phyloP scores from a whole-genome alignment of 2,329 filamentous ascomycete species.

The Talaromyces verruculosus region DNA sequence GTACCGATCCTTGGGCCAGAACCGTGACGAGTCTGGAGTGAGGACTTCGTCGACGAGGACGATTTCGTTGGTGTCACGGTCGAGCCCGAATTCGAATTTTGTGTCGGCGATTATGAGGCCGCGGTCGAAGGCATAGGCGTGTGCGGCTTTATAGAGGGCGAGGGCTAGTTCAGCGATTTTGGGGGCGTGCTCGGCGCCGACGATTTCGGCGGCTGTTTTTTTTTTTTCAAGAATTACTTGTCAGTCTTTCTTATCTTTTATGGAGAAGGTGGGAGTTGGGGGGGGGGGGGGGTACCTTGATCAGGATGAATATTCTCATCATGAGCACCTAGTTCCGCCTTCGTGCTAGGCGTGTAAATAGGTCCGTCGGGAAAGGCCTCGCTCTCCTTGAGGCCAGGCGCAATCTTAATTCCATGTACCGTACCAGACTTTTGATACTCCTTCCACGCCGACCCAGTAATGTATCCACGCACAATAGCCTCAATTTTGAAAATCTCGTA shows the following conservation, averaged over 20 bases:
- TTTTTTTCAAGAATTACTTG: not conserved
- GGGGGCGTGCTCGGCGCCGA: conserved; percentile 64
- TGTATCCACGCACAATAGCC: conserved; percentile 84
- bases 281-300: conserved; percentile 47
- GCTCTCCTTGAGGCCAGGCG: conserved; percentile 68
- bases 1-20: conserved; percentile 78
- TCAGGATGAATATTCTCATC: conserved; percentile 83
- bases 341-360: conserved; percentile 80
- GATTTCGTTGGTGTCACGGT: conserved; percentile 64
- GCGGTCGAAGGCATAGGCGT: conserved; percentile 49
- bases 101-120: conserved; percentile 78
- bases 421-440: conserved; percentile 74
- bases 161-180: conserved; percentile 66
- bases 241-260: not conserved
- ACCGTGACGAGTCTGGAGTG: conserved; percentile 79
- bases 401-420: conserved; percentile 73
- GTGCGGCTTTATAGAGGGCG: conserved; percentile 59
- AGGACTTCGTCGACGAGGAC: conserved; percentile 82
- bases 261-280: conserved; percentile 21
- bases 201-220: conserved; percentile 56
- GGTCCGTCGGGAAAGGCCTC: conserved; percentile 65
- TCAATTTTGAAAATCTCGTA: conserved; percentile 76
- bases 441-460: conserved; percentile 80
- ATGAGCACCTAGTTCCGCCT: conserved; percentile 74
- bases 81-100: conserved; percentile 74